Evolutionary conservation across 345 rosid species (phyloP), one percentile per base, ranked within the genome.

Genomic region (Camelina sativa): DNA sequence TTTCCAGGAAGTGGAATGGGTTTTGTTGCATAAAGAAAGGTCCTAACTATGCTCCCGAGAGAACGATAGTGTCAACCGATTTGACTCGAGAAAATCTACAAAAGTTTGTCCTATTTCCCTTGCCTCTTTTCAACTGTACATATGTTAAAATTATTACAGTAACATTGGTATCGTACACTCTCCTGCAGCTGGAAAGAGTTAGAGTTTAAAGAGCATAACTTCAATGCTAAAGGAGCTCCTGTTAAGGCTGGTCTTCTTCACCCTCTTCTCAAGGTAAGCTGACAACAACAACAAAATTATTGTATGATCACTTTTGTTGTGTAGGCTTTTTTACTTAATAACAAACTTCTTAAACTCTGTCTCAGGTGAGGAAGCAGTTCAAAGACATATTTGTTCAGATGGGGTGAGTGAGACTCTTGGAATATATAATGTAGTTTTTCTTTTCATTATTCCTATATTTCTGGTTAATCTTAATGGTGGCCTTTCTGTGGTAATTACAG

Each of bases 201-300:
- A 55, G 91, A 87, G 75, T 93, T 93, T 77, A 93, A 93, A 75
- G 97, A 86, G 76, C 91, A 91, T 68, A 93, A 93, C 82, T 91
- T 93, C 76, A 84, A 79, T 52, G 93, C 96, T 37, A 91, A 89
- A 83, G 98, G 98, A 80, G 88, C 80, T 30, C 89, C 92, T 50
- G 68, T 87, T 63, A 93, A 90, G 67, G 75, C 93, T 78, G 98
- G 98, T 28, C 89, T 89, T 83, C 91, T 93, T 79, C 96, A 93
- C 71, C 91, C 97, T 7, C 88, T 93, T 61, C 93, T 83, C 74
- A 91, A 91, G 96, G 97, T 81, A 83, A 28, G 37, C 23, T 37
- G 48, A 35, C 35, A 12, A 10, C 8, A 32, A 32, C 28, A 32
- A 6, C 6, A 6, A 6, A 32, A 5, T 6, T 32, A 7, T 32